Evolutionary conservation across 2,329 filamentous ascomycete species (phyloP).

Genomic region (Sarocladium strictum): DNA sequence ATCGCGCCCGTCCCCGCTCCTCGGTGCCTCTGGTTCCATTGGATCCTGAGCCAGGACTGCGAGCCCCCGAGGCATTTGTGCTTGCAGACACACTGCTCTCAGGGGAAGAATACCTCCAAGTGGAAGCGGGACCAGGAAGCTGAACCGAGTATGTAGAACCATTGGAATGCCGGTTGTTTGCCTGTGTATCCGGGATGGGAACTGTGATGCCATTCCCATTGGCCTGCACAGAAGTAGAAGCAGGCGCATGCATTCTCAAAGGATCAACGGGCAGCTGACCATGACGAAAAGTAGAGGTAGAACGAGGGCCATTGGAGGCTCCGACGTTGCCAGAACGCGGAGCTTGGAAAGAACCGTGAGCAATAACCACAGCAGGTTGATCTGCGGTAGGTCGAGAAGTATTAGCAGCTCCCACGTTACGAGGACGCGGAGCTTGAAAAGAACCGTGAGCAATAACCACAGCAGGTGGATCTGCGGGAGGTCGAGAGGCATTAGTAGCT

Average conservation of each 20-base stretch:
- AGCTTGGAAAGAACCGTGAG: background rate
- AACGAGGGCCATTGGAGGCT: background rate
- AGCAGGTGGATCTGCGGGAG: too few species aligned
- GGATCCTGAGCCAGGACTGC: too few species aligned
- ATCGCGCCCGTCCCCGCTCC: too few species aligned
- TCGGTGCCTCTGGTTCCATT: too few species aligned
- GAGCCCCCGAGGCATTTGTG: too few species aligned
- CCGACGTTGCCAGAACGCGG: background rate
- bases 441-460: conserved; percentile 2
- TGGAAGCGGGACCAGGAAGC: background rate
- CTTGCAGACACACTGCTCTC: too few species aligned
- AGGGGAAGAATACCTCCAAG: background rate
- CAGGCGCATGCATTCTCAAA: background rate
- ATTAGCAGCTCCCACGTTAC: background rate
- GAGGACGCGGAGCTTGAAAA: background rate
- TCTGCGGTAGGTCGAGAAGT: background rate
- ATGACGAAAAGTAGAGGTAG: too few species aligned
- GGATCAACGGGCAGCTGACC: background rate
- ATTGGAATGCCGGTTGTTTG: background rate
- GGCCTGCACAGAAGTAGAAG: background rate
- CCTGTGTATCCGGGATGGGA: background rate
- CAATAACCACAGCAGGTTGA: background rate
- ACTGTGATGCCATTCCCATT: background rate
- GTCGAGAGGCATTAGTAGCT: background rate
- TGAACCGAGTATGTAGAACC: background rate